phyloP scores from a whole-genome alignment of 2,329 filamentous ascomycete species.

The Alternaria burnsii region DNA sequence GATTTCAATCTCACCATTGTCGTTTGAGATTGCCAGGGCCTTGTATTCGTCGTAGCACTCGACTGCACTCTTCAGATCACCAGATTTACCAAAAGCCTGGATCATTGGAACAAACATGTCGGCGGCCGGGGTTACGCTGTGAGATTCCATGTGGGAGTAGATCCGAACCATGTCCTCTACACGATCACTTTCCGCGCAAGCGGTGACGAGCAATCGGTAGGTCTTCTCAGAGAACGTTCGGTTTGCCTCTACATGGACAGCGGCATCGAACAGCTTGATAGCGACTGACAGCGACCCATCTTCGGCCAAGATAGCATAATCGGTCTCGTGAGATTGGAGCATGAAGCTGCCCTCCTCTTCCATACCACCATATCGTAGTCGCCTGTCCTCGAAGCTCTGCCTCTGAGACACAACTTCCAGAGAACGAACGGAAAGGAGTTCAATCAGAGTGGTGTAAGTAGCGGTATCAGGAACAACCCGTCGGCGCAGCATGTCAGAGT shows the following conservation, averaged over 20 bases:
- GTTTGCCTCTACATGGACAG: conserved; percentile 68
- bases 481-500: conserved; percentile 92
- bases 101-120: conserved; percentile 94
- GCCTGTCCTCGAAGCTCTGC: conserved; percentile 78
- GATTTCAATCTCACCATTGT: conserved; percentile 73
- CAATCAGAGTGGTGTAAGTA: conserved; percentile 88
- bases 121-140: conserved; percentile 76
- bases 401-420: conserved; percentile 79
- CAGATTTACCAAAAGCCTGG: conserved; percentile 82
- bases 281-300: conserved; percentile 88
- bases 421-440: conserved; percentile 80
- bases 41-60: conserved; percentile 97
- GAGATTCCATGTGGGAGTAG: conserved; percentile 89
- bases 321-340: conserved; percentile 85
- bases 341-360: conserved; percentile 86
- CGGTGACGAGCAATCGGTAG: conserved; percentile 84
- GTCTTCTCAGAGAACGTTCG: conserved; percentile 78
- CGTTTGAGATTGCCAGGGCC: conserved; percentile 82
- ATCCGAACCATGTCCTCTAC: conserved; percentile 89
- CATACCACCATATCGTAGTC: conserved; percentile 84
- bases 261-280: conserved; percentile 83
- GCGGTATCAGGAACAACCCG: conserved; percentile 81
- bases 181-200: conserved; percentile 82
- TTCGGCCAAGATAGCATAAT: conserved; percentile 84
- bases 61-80: conserved; percentile 86